A percentile compares a stretch with the other conserved stretches of the same genome.
Conservation (phyloP, 345 rosid species). For the Bretschneidera sinensis region DNA sequence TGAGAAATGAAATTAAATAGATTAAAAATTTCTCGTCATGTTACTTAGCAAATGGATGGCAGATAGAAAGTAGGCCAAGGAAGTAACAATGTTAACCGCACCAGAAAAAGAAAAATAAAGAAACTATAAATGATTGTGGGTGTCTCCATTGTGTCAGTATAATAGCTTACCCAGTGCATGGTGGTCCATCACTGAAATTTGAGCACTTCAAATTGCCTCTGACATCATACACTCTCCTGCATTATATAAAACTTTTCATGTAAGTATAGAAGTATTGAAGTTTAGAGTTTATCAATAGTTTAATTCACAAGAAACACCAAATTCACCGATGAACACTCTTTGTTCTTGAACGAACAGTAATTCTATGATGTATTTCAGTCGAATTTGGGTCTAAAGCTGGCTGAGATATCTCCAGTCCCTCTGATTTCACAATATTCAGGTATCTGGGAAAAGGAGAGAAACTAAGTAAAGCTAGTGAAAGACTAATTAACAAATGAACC, state of each 20-base stretch:
- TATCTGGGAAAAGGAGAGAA: slow-evolving; percentile 44
- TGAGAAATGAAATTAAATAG: neutral
- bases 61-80: too few relatives aligned
- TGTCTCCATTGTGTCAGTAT: neutral
- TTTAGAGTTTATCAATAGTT: slow-evolving; percentile 5
- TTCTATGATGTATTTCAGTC: slow-evolving; percentile 89
- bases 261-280: slow-evolving; percentile 10
- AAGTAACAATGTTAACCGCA: neutral
- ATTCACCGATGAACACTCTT: slow-evolving; percentile 72
- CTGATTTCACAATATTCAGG: slow-evolving; percentile 62
- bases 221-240: slow-evolving; percentile 79
- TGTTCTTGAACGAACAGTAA: slow-evolving; percentile 78
- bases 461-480: slow-evolving; percentile 1
- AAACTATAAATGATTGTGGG: neutral
- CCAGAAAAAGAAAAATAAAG: neutral
- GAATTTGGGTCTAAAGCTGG: slow-evolving; percentile 96
- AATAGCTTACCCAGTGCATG: slow-evolving; percentile 81
- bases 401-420: slow-evolving; percentile 94
- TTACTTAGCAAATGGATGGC: too few relatives aligned
- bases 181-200: slow-evolving; percentile 86
- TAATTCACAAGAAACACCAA: neutral
- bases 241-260: slow-evolving; percentile 13
- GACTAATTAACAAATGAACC: neutral
- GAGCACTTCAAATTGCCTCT: slow-evolving; percentile 89
- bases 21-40: too few relatives aligned